These are phyloP conservation scores for Cladosporium sphaerospermum DNA, from an alignment of 2,329 filamentous ascomycete species.

Conservation along the genomic window DNA sequence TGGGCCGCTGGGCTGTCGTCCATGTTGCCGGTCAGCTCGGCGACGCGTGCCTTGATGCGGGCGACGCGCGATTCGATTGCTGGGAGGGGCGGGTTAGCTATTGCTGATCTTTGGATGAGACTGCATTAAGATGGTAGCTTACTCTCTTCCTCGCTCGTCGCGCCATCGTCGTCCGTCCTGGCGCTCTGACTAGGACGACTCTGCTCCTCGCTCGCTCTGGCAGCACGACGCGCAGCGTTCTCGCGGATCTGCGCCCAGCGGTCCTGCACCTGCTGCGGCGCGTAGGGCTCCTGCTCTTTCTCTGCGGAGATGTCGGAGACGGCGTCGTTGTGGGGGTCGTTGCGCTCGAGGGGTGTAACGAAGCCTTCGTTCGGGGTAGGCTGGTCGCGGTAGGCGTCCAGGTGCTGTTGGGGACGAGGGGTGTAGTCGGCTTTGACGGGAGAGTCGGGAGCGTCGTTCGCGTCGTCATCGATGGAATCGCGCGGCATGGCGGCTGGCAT, in stretches of 20 bases:
- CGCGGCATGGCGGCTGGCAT: slow-evolving; percentile 74
- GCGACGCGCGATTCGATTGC: slow-evolving; percentile 95
- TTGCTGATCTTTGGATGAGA: neutral
- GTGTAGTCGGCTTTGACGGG: slow-evolving; percentile 10
- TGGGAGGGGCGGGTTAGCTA: slow-evolving; percentile 32
- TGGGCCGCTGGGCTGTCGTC: slow-evolving; percentile 12
- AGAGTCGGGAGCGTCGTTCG: slow-evolving; percentile 1
- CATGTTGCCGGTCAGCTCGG: slow-evolving; percentile 64
- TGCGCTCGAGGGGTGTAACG: slow-evolving; percentile 17
- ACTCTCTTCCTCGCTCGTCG: slow-evolving; percentile 95
- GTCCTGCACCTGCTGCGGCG: slow-evolving; percentile 47
- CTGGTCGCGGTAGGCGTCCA: slow-evolving; percentile 14
- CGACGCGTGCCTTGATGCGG: slow-evolving; percentile 94
- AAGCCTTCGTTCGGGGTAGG: slow-evolving; percentile 13
- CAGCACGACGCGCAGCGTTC: slow-evolving; percentile 80
- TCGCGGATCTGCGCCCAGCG: slow-evolving; percentile 95
- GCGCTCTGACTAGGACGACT: slow-evolving; percentile 41
- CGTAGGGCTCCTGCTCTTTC: slow-evolving; percentile 31
- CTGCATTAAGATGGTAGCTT: slow-evolving; percentile 38
- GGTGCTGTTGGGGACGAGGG: slow-evolving; percentile 12
- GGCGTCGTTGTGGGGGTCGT: slow-evolving; percentile 23
- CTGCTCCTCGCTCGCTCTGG: slow-evolving; percentile 60
- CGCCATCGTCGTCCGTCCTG: slow-evolving; percentile 67
- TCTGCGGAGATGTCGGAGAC: slow-evolving; percentile 40
- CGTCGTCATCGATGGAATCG: slow-evolving; percentile 25